These are phyloP conservation scores for Tulasnella sp. DNA, from an alignment of 768 basidiomycete genomes.

Conservation along the genomic window DNA sequence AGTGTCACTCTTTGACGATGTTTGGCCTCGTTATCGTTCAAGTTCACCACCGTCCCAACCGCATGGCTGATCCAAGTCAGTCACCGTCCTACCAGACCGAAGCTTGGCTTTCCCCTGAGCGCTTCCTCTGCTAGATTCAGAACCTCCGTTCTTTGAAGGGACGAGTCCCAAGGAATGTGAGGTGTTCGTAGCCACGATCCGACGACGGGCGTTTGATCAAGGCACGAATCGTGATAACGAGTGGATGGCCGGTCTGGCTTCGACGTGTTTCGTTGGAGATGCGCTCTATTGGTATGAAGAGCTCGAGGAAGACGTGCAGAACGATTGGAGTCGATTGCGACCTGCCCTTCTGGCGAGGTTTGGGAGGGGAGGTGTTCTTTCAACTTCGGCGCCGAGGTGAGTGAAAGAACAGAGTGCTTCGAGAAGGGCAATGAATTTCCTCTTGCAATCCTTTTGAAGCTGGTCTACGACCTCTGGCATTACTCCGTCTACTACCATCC, in stretches of 20 bases:
- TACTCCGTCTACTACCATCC: neutral
- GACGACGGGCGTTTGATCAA: neutral
- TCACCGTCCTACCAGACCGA: neutral
- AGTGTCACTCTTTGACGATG: neutral
- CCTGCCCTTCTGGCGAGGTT: neutral
- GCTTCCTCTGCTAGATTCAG: neutral
- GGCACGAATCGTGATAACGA: neutral
- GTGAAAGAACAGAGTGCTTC: neutral
- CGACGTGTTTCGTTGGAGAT: neutral
- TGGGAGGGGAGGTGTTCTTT: neutral
- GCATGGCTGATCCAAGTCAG: neutral
- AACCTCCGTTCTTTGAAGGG: neutral
- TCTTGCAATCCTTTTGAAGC: neutral
- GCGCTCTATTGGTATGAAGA: conserved; percentile 3
- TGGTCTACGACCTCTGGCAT: neutral
- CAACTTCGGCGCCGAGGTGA: neutral
- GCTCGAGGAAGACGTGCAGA: neutral
- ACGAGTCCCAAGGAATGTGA: neutral
- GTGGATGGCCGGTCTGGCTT: neutral
- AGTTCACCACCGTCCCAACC: neutral
- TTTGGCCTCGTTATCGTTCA: neutral
- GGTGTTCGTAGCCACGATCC: neutral
- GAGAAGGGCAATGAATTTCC: neutral
- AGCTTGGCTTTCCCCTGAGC: neutral
- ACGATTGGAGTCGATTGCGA: neutral